These are phyloP conservation scores for Sugiyamaella japonica DNA, from an alignment of 1,139 yeast species.

Conservation along the genomic window DNA sequence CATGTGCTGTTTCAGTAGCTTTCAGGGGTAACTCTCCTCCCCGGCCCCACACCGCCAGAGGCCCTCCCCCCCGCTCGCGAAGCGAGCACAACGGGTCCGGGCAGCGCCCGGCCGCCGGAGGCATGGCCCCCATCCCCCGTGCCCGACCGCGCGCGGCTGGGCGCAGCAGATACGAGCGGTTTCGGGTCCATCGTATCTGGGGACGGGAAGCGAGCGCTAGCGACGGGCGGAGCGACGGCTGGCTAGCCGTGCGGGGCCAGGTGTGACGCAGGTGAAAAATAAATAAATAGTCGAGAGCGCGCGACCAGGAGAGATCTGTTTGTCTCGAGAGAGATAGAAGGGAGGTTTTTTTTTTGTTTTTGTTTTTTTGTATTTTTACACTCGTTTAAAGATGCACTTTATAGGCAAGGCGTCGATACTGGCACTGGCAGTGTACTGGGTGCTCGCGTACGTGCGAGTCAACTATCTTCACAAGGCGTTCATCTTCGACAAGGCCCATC, in stretches of 20 bases:
- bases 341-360: background rate
- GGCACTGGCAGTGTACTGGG: conserved; percentile 21
- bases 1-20: background rate
- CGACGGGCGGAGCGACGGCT: background rate
- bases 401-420: conserved; percentile 18
- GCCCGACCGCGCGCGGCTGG: background rate
- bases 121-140: background rate
- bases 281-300: background rate
- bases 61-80: background rate
- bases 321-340: background rate
- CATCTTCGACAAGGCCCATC: conserved; percentile 53
- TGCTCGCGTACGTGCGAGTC: conserved; percentile 26
- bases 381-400: conserved; percentile 12
- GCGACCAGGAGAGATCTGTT: background rate
- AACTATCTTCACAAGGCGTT: conserved; percentile 57
- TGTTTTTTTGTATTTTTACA: background rate
- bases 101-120: background rate
- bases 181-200: conserved; percentile 3
- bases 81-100: background rate
- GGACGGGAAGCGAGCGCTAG: too few species aligned
- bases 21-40: background rate
- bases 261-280: background rate
- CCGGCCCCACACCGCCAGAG: background rate
- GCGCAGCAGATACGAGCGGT: background rate
- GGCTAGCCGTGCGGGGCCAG: background rate